A percentile compares a stretch with the other conserved stretches of the same genome.
Conservation (phyloP, 148 eudicot genomes). For the Rhododendron ovatum region DNA sequence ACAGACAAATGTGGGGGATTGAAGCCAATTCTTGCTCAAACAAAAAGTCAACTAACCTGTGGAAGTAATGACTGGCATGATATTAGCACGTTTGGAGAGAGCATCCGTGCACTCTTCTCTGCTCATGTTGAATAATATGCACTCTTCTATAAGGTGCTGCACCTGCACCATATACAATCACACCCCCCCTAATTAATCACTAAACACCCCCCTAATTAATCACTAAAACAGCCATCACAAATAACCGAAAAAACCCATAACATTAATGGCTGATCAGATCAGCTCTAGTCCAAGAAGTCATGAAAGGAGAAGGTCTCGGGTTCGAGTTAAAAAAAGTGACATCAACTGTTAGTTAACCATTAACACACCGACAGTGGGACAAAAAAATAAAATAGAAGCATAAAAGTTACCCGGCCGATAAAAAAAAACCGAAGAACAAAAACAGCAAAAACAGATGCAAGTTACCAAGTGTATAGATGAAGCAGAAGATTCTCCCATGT, state of each 20-base stretch:
- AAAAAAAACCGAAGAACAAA: too few species aligned
- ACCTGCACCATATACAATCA: slow-evolving; percentile 25
- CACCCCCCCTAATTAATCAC: background rate
- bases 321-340: too few species aligned
- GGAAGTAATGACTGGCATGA: slow-evolving; percentile 50
- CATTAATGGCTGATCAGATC: too few species aligned
- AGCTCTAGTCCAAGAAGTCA: too few species aligned
- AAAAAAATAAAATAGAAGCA: background rate
- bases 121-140: slow-evolving; percentile 52
- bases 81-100: slow-evolving; percentile 55
- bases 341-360: too few species aligned
- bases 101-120: slow-evolving; percentile 64
- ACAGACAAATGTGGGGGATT: too few species aligned
- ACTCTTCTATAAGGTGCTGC: slow-evolving; percentile 63
- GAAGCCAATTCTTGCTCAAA: too few species aligned
- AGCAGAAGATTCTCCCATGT: slow-evolving; percentile 33
- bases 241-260: too few species aligned
- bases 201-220: too few species aligned
- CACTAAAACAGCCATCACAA: background rate
- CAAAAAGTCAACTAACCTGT: slow-evolving; percentile 30
- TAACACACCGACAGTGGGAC: background rate
- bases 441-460: background rate
- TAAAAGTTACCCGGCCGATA: too few species aligned
- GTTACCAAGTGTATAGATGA: slow-evolving; percentile 31
- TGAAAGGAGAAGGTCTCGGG: too few species aligned